A percentile compares a stretch with the other conserved stretches of the same genome.
These are phyloP conservation scores for Penicillium sp. DNA, from an alignment of 2,329 filamentous ascomycete genomes.

Conservation along the genomic window DNA sequence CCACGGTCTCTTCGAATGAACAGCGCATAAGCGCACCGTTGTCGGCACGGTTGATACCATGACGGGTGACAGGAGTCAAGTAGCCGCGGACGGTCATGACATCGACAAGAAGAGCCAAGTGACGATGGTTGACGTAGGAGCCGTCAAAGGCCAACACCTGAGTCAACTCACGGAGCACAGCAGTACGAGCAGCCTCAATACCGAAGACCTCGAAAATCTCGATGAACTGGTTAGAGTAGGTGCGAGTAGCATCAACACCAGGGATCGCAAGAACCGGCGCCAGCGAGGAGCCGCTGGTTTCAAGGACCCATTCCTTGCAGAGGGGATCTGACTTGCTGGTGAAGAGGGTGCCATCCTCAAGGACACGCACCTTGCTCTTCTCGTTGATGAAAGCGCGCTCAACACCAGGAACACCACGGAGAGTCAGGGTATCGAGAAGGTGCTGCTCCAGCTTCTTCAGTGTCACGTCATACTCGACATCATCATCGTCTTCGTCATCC, in stretches of 20 bases:
- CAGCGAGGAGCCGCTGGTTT: slow-evolving; percentile 87
- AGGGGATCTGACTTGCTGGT: slow-evolving; percentile 69
- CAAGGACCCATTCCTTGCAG: slow-evolving; percentile 92
- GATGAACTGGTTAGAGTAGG: slow-evolving; percentile 93
- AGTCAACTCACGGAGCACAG: slow-evolving; percentile 82
- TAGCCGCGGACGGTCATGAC: slow-evolving; percentile 96
- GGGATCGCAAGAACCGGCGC: slow-evolving; percentile 80
- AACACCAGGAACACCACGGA: slow-evolving; percentile 86
- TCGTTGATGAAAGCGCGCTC: slow-evolving; percentile 91
- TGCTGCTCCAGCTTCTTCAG: slow-evolving; percentile 89
- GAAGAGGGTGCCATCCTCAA: slow-evolving; percentile 68
- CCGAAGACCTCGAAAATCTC: slow-evolving; percentile 93
- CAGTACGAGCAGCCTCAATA: slow-evolving; percentile 88
- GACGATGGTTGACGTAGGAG: slow-evolving; percentile 98
- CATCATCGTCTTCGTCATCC: slow-evolving; percentile 70
- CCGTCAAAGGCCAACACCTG: slow-evolving; percentile 96
- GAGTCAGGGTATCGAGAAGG: slow-evolving; percentile 82
- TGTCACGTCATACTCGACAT: slow-evolving; percentile 84
- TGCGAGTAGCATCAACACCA: slow-evolving; percentile 81
- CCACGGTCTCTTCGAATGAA: slow-evolving; percentile 98
- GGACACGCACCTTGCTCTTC: slow-evolving; percentile 66
- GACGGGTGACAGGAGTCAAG: slow-evolving; percentile 93
- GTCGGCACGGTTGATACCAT: slow-evolving; percentile 97
- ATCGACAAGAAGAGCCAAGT: slow-evolving; percentile 90
- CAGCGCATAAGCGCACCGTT: slow-evolving; percentile 98